These are phyloP conservation scores for Agastache rugosa DNA, from an alignment of 257 asterid genomes.

Conservation along the genomic window DNA sequence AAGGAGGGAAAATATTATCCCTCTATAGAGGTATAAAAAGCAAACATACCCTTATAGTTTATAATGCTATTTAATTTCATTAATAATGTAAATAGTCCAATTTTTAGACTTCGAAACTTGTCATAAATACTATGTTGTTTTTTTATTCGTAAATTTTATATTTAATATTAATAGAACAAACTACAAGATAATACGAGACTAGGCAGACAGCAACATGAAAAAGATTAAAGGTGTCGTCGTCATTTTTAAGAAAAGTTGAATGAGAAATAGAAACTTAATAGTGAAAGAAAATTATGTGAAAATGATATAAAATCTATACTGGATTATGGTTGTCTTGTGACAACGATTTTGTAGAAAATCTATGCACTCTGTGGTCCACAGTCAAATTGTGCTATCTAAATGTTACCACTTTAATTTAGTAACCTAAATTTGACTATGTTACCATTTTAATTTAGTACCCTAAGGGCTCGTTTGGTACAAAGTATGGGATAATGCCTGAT, in stretches of 20 bases:
- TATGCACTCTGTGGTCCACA: slow-evolving; percentile 46
- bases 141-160: neutral
- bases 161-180: neutral
- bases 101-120: neutral
- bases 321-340: slow-evolving; percentile 65
- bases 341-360: slow-evolving; percentile 51
- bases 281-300: slow-evolving; percentile 38
- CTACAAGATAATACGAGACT: slow-evolving; percentile 11
- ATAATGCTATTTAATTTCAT: neutral
- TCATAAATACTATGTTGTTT: neutral
- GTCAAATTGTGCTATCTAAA: slow-evolving; percentile 23
- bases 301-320: slow-evolving; percentile 60
- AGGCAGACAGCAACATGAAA: slow-evolving; percentile 26
- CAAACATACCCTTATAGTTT: too few species aligned
- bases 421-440: too few species aligned
- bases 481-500: too few species aligned
- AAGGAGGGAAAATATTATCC: too few species aligned
- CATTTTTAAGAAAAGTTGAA: slow-evolving; percentile 33
- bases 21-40: too few species aligned
- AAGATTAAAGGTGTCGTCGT: slow-evolving; percentile 27
- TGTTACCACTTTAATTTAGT: neutral
- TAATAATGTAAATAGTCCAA: neutral
- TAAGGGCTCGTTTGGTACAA: too few species aligned
- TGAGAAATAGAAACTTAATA: slow-evolving; percentile 26
- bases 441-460: too few species aligned